Evolutionary conservation across 1,284 basidiomycete genomes (phyloP).

Genomic region (Mycena citricolor): DNA sequence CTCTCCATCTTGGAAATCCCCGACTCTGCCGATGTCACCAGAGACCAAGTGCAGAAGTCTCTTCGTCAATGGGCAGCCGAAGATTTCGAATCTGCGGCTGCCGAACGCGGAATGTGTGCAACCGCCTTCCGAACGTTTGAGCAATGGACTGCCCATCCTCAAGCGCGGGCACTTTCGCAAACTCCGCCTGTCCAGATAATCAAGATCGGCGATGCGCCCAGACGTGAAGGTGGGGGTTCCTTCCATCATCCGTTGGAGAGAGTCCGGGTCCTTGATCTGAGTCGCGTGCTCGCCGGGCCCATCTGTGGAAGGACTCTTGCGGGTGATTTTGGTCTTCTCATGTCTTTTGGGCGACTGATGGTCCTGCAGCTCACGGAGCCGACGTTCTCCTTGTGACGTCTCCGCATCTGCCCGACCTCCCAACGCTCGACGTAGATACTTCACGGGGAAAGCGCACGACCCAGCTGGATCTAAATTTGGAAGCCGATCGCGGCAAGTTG

Average conservation of each 20-base stretch:
- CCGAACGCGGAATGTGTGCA: constrained; percentile 48
- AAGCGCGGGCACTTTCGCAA: constrained; percentile 41
- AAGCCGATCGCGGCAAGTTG: constrained; percentile 37
- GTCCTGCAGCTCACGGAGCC: constrained; percentile 52
- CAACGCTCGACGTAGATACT: constrained; percentile 58
- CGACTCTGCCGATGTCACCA: constrained; percentile 31
- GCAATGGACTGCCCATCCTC: constrained; percentile 52
- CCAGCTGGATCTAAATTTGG: constrained; percentile 52
- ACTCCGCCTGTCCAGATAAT: constrained; percentile 43
- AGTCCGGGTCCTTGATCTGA: constrained; percentile 57
- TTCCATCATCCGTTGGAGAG: constrained; percentile 42
- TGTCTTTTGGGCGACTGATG: neutral
- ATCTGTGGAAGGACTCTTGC: constrained; percentile 56
- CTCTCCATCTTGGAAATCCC: constrained; percentile 45
- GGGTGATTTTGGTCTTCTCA: constrained; percentile 36
- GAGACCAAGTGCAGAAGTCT: constrained; percentile 40
- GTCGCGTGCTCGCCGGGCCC: constrained; percentile 59
- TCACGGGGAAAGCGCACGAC: constrained; percentile 66
- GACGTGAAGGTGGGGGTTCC: constrained; percentile 24
- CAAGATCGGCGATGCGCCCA: constrained; percentile 51
- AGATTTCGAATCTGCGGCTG: constrained; percentile 52
- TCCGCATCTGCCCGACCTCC: constrained; percentile 53
- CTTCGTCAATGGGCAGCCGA: constrained; percentile 46
- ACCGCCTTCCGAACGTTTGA: constrained; percentile 51
- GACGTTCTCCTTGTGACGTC: constrained; percentile 62